phyloP scores from a whole-genome alignment of 2,329 filamentous ascomycete species.

The Diaporthe australafricana region DNA sequence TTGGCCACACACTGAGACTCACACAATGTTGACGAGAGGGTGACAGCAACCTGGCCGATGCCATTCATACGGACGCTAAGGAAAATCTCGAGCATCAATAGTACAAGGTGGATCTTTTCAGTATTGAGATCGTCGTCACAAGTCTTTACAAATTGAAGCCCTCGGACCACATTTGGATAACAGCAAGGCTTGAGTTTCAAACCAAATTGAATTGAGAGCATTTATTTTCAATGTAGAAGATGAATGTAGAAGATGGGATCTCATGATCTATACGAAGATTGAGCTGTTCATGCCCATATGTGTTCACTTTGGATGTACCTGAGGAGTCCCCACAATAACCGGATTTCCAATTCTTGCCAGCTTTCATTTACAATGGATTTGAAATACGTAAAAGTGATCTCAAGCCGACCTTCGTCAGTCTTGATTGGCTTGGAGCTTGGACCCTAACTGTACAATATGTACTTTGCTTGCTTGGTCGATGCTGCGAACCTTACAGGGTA shows the following conservation, averaged over 20 bases:
- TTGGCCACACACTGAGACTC: too few relatives aligned
- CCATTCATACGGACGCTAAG: not conserved
- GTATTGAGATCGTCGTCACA: slow-evolving; percentile 2
- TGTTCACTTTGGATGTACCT: not conserved
- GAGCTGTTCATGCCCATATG: not conserved
- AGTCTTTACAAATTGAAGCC: not conserved
- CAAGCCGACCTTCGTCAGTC: not conserved
- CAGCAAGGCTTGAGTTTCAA: not conserved
- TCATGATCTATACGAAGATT: slow-evolving; percentile 6
- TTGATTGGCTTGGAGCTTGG: not conserved
- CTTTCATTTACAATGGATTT: not conserved
- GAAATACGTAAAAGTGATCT: not conserved
- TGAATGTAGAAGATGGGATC: not conserved
- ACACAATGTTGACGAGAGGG: not conserved
- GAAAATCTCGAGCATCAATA: not conserved
- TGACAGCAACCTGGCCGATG: not conserved
- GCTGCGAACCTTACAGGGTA: not conserved
- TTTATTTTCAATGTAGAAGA: not conserved
- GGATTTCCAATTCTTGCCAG: not conserved
- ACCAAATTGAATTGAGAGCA: not conserved
- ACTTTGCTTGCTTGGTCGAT: too few relatives aligned
- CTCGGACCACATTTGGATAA: not conserved
- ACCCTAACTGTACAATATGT: too few relatives aligned
- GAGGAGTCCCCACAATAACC: not conserved
- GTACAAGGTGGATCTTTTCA: not conserved